Evolutionary conservation across 1,284 basidiomycete genomes (phyloP), one percentile per base, ranked within the genome.

Genomic region (Neotropicomus parvogracilis): DNA sequence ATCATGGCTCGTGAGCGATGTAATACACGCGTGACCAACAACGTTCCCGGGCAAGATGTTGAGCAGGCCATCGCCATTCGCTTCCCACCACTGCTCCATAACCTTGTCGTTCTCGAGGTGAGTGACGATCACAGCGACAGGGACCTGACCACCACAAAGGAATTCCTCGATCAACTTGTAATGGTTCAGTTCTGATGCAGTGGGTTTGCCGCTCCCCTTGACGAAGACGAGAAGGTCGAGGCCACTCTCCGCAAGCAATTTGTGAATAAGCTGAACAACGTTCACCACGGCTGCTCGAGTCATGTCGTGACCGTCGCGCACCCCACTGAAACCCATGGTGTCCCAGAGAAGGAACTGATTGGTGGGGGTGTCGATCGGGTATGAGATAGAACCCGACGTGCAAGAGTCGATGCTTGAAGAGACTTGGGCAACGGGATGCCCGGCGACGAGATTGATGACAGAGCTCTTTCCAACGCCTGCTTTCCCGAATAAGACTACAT

Each of bases 201-300:
- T 54, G 37, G 68, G 59, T 43, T 58, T 52, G 4, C 62, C 39
- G 0, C 48, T 51, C 13, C 58, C 54, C 39, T 67, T 60, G 55
- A 56, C 58, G 35, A 65, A 65, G 11, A 69, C 54, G 17, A 70
- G 57, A 8, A 70, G 59, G 46, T 53, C 59, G 12, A 70, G 36
- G 4, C 61, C 60, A 4, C 46, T 57, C 2, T 29, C 14, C 32
- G 1, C 1, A 2, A 9, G 27, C 28, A 54, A 14, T 17, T 29
- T 5, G 2, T 19, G 50, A 27, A 55, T 29, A 17, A 55, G 40
- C 4, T 12, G 17, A 8, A 11, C 29, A 1, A 44, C 40, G 17
- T 21, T 42, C 27, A 35, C 3, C 3, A 32, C 21, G 6, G 52
- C 45, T 2, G 36, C 10, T 24, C 13, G 21, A 11, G 9, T 19